Conservation (phyloP, 257 asterid species). For the Catharanthus roseus region DNA sequence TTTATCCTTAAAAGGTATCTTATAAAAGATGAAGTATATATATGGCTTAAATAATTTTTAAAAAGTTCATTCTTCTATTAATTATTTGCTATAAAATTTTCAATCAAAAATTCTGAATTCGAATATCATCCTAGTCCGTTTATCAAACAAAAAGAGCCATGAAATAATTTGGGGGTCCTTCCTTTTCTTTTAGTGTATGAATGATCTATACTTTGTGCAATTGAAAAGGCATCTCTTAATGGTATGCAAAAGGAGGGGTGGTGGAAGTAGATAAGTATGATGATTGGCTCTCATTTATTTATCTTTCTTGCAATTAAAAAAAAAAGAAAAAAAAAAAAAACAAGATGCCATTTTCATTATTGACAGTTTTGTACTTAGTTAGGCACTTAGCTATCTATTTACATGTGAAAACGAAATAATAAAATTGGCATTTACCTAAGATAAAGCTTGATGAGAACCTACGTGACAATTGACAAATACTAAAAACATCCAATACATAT, state of each 20-base stretch:
- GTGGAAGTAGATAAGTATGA: not conserved
- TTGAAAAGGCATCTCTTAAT: not conserved
- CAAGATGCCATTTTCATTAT: slow-evolving; percentile 2
- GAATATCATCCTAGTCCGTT: no score
- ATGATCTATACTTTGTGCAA: not conserved
- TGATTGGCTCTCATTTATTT: not conserved
- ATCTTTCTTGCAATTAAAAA: not conserved
- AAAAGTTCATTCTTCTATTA: no score
- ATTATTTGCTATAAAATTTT: no score
- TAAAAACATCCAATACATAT: not conserved
- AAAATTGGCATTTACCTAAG: not conserved
- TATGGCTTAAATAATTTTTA: no score
- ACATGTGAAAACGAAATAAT: not conserved
- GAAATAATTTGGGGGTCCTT: not conserved
- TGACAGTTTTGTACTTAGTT: not conserved
- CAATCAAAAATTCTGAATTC: no score
- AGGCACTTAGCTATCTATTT: not conserved
- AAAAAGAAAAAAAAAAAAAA: not conserved
- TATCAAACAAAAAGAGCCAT: not conserved
- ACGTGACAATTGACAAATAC: not conserved
- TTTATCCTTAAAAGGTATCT: no score
- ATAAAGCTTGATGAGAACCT: not conserved
- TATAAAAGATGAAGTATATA: no score
- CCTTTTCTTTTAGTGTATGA: not conserved
- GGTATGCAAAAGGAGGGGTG: not conserved